Evolutionary conservation across 1,139 yeast species (phyloP).

Genomic region (Candida anutae): DNA sequence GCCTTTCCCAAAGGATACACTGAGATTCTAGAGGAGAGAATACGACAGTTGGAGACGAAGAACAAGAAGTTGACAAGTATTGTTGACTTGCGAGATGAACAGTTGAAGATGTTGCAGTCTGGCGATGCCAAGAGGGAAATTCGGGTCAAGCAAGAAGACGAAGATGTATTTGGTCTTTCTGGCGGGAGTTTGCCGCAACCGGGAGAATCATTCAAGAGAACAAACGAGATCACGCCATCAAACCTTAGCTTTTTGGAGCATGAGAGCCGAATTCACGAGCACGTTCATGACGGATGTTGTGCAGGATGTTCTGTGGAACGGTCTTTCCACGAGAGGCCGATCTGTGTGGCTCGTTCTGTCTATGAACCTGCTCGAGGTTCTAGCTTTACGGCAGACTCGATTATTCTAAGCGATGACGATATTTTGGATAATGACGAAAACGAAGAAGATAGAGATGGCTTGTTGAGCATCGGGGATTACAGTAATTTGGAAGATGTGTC

Average conservation of each 20-base stretch:
- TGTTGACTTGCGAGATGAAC: constrained; percentile 56
- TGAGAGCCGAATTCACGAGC: constrained; percentile 1
- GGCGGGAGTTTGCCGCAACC: too few species aligned
- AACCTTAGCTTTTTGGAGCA: constrained; percentile 5
- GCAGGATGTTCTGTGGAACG: constrained; percentile 51
- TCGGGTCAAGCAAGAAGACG: neutral
- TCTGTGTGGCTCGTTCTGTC: constrained; percentile 53
- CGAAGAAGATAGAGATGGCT: constrained; percentile 30
- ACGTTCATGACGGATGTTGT: constrained; percentile 37
- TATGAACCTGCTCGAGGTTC: constrained; percentile 24
- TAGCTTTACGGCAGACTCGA: constrained; percentile 25
- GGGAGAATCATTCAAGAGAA: too few species aligned
- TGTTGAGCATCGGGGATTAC: constrained; percentile 24
- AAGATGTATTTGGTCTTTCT: too few species aligned
- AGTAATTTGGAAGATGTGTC: neutral
- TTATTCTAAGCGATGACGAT: constrained; percentile 38
- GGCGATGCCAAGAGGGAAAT: too few species aligned
- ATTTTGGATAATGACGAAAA: too few species aligned
- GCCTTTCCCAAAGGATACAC: constrained; percentile 23
- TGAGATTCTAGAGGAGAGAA: constrained; percentile 39
- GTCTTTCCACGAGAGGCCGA: constrained; percentile 54
- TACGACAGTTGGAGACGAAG: constrained; percentile 38
- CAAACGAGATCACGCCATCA: constrained; percentile 5
- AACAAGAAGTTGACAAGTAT: constrained; percentile 36
- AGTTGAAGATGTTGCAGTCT: constrained; percentile 25